These are phyloP conservation scores for Cyanidioschyzon merolae DNA, from an alignment of 23 red algal genomes.

Conservation along the genomic window DNA sequence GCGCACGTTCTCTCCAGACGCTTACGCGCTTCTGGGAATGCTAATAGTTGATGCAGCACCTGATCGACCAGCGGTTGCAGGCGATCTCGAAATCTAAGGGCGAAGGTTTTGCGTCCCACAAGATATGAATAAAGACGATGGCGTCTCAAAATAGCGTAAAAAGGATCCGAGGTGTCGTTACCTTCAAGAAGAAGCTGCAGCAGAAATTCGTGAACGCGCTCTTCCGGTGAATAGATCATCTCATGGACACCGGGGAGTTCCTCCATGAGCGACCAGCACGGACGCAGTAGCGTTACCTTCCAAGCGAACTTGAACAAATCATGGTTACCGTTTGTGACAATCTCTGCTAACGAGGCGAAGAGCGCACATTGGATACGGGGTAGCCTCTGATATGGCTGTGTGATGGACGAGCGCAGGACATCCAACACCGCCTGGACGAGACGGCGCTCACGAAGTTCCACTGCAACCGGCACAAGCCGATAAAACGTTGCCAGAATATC, in stretches of 20 bases:
- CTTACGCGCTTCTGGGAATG: background rate
- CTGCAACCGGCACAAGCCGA: background rate
- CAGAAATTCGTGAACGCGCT: background rate
- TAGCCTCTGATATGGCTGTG: background rate
- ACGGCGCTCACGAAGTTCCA: background rate
- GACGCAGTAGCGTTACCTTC: background rate
- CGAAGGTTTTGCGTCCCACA: background rate
- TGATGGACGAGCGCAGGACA: conserved; percentile 7
- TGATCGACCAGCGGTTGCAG: background rate
- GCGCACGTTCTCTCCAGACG: background rate
- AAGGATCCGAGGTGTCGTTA: background rate
- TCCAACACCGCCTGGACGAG: conserved; percentile 10
- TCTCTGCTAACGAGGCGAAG: background rate
- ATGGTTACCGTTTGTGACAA: background rate
- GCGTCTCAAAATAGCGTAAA: background rate
- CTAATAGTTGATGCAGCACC: background rate
- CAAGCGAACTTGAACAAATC: background rate
- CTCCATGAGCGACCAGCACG: background rate
- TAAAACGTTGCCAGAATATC: background rate
- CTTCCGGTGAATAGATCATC: background rate
- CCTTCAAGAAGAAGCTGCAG: background rate
- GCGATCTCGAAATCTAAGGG: background rate
- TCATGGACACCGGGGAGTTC: background rate
- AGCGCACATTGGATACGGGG: background rate
- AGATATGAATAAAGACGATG: conserved; percentile 5